Evolutionary conservation across 176 grass and related monocot species (phyloP), one percentile per base, ranked within the genome.

Genomic region (Avena insularis): DNA sequence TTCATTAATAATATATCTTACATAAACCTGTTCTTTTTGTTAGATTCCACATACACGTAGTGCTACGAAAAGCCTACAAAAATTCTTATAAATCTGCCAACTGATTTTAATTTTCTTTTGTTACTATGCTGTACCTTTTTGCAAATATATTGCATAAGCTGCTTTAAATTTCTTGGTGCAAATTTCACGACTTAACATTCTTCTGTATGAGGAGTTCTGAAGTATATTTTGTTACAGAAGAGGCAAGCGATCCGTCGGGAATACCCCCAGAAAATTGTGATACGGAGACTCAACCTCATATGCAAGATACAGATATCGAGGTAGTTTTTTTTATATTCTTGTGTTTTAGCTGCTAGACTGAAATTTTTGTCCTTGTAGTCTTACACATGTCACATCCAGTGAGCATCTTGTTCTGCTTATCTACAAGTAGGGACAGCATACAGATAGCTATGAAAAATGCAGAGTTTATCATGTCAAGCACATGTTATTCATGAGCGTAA

Each of bases 191-290:
- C 40, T 74, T 60, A 75, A 53, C 25, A 40, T 77, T 87, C 12
- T 85, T 16, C 43, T n/a, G 14, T n/a, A 19, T 50, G 19, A 64
- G 66, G 61, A 81, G 59, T 60, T 31, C n/a, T 88, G 70, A 91
- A 80, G 82, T 64, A 88, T 66, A 71, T 56, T 77, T 82, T 84
- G 31, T 91, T 21, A 83, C 83, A 93, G 89, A 86, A 64, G 74
- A 91, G 55, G 9, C 67, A 76, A 57, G 20, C 16, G 23, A 80
- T 77, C 64, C 23, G 21, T 45, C 74, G 61, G 75, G 87, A 70
- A 84, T 71, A 62, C 53, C 72, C 63, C 75, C 64, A 77, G 27
- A 40, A 86, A 66, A 71, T 84, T 51, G 80, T 53, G 82, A 56
- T 40, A 46, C 60, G 48, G 89, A 91, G 53, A 80, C 55, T 72